Evolutionary conservation across 768 basidiomycete genomes (phyloP).

Genomic region (Boletellus emodensis): DNA sequence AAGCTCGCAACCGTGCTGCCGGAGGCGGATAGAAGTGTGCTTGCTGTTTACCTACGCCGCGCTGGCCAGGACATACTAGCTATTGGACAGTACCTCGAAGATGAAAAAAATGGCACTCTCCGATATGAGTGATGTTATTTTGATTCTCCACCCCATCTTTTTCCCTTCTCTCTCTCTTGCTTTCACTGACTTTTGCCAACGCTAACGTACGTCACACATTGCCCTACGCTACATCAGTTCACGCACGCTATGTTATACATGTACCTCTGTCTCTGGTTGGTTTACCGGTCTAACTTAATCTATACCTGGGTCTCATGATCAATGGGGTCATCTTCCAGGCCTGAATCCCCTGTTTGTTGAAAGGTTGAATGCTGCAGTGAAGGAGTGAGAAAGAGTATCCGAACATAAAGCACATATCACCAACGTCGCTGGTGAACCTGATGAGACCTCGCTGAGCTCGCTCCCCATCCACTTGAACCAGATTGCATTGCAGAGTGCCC

Average conservation of each 20-base stretch:
- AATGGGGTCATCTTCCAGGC: slow-evolving; percentile 34
- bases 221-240: slow-evolving; percentile 8
- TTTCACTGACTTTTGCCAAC: slow-evolving; percentile 8
- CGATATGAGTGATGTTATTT: slow-evolving; percentile 30
- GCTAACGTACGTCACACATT: slow-evolving; percentile 13
- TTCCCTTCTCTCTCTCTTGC: not conserved
- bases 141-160: not conserved
- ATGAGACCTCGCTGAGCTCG: slow-evolving; percentile 22
- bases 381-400: not conserved
- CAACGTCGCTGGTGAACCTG: slow-evolving; percentile 26
- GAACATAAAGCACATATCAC: slow-evolving; percentile 3
- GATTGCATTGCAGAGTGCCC: slow-evolving; percentile 16
- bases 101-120: slow-evolving; percentile 72
- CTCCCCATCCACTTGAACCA: slow-evolving; percentile 37
- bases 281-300: slow-evolving; percentile 18
- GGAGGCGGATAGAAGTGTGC: slow-evolving; percentile 60
- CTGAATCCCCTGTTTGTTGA: slow-evolving; percentile 44
- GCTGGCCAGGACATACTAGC: slow-evolving; percentile 79
- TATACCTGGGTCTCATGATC: not conserved
- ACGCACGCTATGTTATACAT: slow-evolving; percentile 12
- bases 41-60: slow-evolving; percentile 68
- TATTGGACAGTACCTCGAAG: slow-evolving; percentile 83
- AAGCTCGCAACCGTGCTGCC: slow-evolving; percentile 69
- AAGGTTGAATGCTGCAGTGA: slow-evolving; percentile 41
- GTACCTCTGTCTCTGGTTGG: slow-evolving; percentile 18